Base-by-base conservation (phyloP, 2,329 filamentous ascomycete genomes). In the Sordariomycetes sp. region DNA sequence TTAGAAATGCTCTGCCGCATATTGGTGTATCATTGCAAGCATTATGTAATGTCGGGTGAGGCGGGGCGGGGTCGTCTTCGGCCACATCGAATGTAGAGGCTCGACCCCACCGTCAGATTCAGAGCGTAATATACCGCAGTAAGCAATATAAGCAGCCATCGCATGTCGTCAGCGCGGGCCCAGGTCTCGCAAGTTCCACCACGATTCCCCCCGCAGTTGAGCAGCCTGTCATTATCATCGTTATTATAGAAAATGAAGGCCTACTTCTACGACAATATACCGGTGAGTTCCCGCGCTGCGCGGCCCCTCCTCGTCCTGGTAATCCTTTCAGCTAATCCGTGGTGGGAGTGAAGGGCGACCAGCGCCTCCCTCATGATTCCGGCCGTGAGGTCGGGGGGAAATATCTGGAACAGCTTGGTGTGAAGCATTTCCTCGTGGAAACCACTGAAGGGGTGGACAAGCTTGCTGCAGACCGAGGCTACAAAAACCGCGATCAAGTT, bases 401-500 rank as follows among this genome's bases (percentile, higher is more conserved):
- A 5, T 85, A 88, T 59, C 86, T 99, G 60, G 72, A 78, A 62
- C 78, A 81, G 58, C 78, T 97, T 20, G 93, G 93, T 60, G 90
- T 99, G 43, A 73, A 90, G 52, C 94, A 95, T 79, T 85, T 83
- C 70, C 78, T 81, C 68, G 82, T 88, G 65, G 76, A 85, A 14
- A 74, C 82, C 37, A 69, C 92, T 54, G 73, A 78, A 35, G 78
- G 78, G 28, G 91, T 97, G 48, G 80, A 97, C 70, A 70, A 75
- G 51, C 81, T 99, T 52, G 93, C 94, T 2, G 65, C 72, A 3
- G 76, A 88, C 63, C 88, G 93, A 60, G 80, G 82, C 65, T 97
- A 99, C 80, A 92, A 88, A 77, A 97, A 97, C 78, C 88, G 93
- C 59, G 94, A 99, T 76, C 86, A 95, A 74, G 89, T 97, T 70